Evolutionary conservation across 306 rosid species (phyloP), one percentile per base, ranked within the genome.

Genomic region (Mimosa pudica): DNA sequence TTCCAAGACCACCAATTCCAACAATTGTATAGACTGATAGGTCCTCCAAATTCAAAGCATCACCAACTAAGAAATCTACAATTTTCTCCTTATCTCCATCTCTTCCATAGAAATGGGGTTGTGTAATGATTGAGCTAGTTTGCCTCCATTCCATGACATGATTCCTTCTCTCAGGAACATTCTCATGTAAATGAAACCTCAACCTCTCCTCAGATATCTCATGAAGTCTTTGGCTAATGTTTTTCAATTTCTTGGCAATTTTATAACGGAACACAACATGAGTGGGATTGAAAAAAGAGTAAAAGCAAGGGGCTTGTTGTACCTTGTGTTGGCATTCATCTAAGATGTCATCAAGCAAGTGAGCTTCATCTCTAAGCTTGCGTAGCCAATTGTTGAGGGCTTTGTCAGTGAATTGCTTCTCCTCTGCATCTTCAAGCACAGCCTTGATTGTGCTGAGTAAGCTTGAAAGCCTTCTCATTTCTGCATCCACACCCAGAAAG

Each of bases 261-360:
- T 66, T 36, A 30, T 38, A 16, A 14, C 32, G 71, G 71, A 66
- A 66, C 48, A 17, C 5, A 36, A 66, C 32, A 38, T 36, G 30
- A 44, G 4, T 7, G 30, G 30, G 71, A 66, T 66, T 46, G 42
- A 46, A n/a, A 0, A 36, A 66, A 38, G 8, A 17, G 48, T 3
- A 38, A 0, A 38, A 38, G 48, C 4, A 66, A 49, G 51, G 73
- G 4, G 13, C 51, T 5, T 41, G 68, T 80, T 41, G 68, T 80
- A 63, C 73, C 83, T 63, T 41, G 7, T 57, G 6, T 42, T 11
- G 16, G 5, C 54, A 70, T 35, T 81, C 77, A 42, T 83, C 81
- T n/a, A 86, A 71, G 3, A 73, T 13, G 47, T 84, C 82, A 4
- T 81, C 85, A 14, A 77, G 49, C 24, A 38, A 16, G 20, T 66